Evolutionary conservation across 208 protist species (phyloP).

Genomic region (Balamuthia mandrillaris): DNA sequence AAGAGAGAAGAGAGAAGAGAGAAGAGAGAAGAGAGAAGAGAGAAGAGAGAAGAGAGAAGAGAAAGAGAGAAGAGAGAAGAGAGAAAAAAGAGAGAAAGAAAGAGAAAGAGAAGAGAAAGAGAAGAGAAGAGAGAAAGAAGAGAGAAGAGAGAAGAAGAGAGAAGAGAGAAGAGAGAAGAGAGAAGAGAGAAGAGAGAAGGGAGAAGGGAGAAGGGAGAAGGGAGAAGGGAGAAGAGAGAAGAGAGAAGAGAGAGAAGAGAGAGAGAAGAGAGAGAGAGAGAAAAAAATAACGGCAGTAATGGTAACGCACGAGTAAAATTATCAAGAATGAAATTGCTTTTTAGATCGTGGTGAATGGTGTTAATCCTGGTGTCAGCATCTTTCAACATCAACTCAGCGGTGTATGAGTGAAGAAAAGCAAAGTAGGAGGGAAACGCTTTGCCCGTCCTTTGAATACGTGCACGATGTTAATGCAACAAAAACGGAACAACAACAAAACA

Average conservation of each 20-base stretch:
- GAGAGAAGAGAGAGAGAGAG: background rate
- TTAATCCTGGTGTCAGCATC: conserved; percentile 42
- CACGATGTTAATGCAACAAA: too few relatives aligned
- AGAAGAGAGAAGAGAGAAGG: background rate
- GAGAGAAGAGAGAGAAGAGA: background rate
- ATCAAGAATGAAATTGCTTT: background rate
- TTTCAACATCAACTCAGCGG: conserved; percentile 23
- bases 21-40: background rate
- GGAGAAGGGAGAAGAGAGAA: background rate
- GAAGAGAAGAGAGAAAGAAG: background rate
- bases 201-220: background rate
- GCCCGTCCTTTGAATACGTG: background rate
- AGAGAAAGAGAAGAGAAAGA: background rate
- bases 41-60: background rate
- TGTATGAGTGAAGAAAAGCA: conserved; percentile 21
- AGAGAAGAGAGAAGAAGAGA: background rate
- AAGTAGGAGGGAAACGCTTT: conserved; percentile 42
- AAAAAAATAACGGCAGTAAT: too few relatives aligned
- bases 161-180: background rate
- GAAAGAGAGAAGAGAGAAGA: background rate
- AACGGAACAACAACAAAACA: too few relatives aligned
- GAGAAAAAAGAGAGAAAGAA: background rate
- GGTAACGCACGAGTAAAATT: too few relatives aligned
- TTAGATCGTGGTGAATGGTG: conserved; percentile 23
- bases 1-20: background rate